Base-by-base conservation (phyloP, 768 basidiomycete genomes). In the Amanita rimosa region DNA sequence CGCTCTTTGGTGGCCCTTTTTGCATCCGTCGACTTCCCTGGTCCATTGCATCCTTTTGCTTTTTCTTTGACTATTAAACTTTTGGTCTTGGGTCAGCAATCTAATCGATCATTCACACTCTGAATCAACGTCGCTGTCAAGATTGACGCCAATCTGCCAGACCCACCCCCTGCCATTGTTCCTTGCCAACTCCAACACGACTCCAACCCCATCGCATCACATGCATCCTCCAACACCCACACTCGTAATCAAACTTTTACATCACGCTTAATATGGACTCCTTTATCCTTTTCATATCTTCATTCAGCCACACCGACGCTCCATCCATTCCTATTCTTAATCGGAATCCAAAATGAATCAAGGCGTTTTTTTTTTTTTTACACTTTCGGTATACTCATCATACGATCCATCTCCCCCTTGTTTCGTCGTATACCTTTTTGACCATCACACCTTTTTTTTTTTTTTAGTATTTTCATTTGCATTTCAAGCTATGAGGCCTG, bases 311-410 rank as follows among this genome's bases (percentile, higher is more conserved):
- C 26, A 36, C 38, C 37, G 11, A 38, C 38, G 14, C 38, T 21
- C 37, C 26, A 31, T 5, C 34, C 38, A 10, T 45, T 48, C 42
- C 24, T 37, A 40, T 44, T 40, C 45, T 52, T 51, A 41, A 49
- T 35, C 19, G 52, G 51, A 35, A 38, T 50, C 26, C 48, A 36
- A 41, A 54, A 51, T 31, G 54, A 52, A 21, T 36, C 51, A 42
- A 51, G 50, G 4, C 45, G 42, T 6, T 40, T 48, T 38, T 50
- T 41, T 48, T 51, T 47, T 48, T 45, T 42, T 52, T n/a, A n/a
- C n/a, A n/a, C n/a, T n/a, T n/a, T n/a, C n/a, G 51, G 29, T 50
- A 47, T 52, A 52, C 45, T 24, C 35, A 49, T 44, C 19, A 31
- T 35, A 45, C 44, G 39, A 39, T 21, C 14, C 52, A 39, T 21